Percentiles rank a stretch among this genome's conserved stretches.
These are phyloP conservation scores for Clarireedia sp. DNA, from an alignment of 2,329 filamentous ascomycete genomes.

Conservation along the genomic window DNA sequence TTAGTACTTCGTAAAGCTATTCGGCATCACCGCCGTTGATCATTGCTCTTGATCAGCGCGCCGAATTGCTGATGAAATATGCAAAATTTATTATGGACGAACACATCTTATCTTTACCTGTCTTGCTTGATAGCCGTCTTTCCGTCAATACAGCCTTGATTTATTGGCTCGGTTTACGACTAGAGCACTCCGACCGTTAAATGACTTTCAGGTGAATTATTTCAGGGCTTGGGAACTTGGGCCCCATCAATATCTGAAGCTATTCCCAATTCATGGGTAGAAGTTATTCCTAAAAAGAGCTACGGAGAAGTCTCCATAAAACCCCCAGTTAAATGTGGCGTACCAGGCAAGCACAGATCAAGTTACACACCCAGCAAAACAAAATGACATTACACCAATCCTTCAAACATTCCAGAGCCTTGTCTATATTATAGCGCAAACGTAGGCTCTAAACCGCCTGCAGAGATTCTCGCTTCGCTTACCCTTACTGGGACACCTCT, in stretches of 20 bases:
- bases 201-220: not conserved
- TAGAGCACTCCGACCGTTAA: not conserved
- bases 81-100: too few species aligned
- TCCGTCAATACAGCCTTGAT: not conserved
- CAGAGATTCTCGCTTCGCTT: not conserved
- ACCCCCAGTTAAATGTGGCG: not conserved
- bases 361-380: not conserved
- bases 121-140: too few species aligned
- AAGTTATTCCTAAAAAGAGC: not conserved
- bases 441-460: not conserved
- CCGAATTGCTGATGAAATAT: too few species aligned
- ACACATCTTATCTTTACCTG: too few species aligned
- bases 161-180: not conserved
- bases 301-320: conserved; percentile 4
- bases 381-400: not conserved
- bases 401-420: not conserved
- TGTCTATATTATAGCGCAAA: not conserved
- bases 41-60: too few species aligned
- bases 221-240: not conserved
- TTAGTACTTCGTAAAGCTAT: too few species aligned
- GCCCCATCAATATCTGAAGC: not conserved
- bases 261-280: conserved; percentile 8
- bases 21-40: too few species aligned
- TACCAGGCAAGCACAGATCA: not conserved
- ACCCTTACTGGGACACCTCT: not conserved